Percentiles rank a stretch among this genome's conserved stretches.
Evolutionary conservation across 805 yeast species (phyloP).

Genomic region (Ogataea angusta): DNA sequence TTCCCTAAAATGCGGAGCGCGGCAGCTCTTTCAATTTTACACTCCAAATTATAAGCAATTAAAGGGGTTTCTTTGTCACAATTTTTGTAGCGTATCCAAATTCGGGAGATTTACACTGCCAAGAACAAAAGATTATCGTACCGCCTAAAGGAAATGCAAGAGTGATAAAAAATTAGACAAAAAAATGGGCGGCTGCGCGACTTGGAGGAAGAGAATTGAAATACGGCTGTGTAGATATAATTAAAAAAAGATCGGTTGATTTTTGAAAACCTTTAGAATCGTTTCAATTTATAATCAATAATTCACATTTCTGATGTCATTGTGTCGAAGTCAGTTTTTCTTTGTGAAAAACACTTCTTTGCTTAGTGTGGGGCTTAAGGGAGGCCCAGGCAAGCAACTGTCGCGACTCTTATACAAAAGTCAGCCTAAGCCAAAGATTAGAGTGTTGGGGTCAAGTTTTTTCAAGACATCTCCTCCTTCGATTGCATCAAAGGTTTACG

Average conservation of each 20-base stretch:
- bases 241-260: not conserved
- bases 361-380: constrained; percentile 27
- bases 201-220: not conserved
- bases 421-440: not conserved
- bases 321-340: constrained; percentile 55
- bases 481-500: constrained; percentile 1
- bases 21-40: not conserved
- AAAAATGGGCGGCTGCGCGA: not conserved
- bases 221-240: constrained; percentile 2
- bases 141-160: not conserved
- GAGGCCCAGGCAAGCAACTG: constrained; percentile 7
- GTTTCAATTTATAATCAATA: constrained; percentile 1
- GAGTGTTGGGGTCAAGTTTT: not conserved
- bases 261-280: constrained; percentile 7
- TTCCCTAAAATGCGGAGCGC: not conserved
- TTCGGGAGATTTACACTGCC: constrained; percentile 8
- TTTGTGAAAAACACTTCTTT: constrained; percentile 54
- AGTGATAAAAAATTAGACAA: not conserved
- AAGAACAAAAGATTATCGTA: not conserved
- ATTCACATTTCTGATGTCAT: constrained; percentile 22
- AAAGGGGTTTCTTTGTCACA: constrained; percentile 3
- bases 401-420: not conserved
- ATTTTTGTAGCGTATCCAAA: constrained; percentile 6
- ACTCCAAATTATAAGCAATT: constrained; percentile 3
- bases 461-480: not conserved